A percentile compares a stretch with the other conserved stretches of the same genome.
Conservation (phyloP, 140 eudicot species). For the Erigeron philadelphicus region DNA sequence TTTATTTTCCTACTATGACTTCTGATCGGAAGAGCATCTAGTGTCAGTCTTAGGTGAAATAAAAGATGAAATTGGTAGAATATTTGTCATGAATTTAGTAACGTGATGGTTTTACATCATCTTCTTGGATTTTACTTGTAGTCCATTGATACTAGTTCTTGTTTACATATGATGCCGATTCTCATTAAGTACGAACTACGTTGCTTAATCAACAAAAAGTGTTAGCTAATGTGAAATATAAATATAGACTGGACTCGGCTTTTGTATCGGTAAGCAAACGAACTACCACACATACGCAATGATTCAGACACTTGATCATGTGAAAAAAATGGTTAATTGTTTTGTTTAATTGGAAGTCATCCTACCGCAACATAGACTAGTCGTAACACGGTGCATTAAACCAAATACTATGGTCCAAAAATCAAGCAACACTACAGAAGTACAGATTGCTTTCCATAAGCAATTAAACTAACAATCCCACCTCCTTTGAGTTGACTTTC, state of each 20-base stretch:
- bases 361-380: not conserved
- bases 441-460: slow-evolving; percentile 4
- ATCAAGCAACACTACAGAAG: slow-evolving; percentile 3
- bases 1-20: slow-evolving; percentile 17
- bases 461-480: slow-evolving; percentile 11
- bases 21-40: slow-evolving; percentile 13
- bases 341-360: not conserved
- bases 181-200: not conserved
- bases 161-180: not conserved
- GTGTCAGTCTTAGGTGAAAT: slow-evolving; percentile 13
- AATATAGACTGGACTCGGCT: not conserved
- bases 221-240: not conserved
- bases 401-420: slow-evolving; percentile 10
- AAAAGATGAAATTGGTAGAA: slow-evolving; percentile 7
- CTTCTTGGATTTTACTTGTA: not conserved
- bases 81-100: not conserved
- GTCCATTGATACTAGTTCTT: not conserved
- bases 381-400: not conserved
- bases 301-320: no score
- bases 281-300: not conserved
- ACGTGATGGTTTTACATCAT: slow-evolving; percentile 4
- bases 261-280: not conserved
- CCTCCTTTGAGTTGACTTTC: slow-evolving; percentile 13
- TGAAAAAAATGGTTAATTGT: no score
- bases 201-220: not conserved